Base-by-base conservation (phyloP, 2,329 filamentous ascomycete species). In the Alternaria novae-zelandiae region DNA sequence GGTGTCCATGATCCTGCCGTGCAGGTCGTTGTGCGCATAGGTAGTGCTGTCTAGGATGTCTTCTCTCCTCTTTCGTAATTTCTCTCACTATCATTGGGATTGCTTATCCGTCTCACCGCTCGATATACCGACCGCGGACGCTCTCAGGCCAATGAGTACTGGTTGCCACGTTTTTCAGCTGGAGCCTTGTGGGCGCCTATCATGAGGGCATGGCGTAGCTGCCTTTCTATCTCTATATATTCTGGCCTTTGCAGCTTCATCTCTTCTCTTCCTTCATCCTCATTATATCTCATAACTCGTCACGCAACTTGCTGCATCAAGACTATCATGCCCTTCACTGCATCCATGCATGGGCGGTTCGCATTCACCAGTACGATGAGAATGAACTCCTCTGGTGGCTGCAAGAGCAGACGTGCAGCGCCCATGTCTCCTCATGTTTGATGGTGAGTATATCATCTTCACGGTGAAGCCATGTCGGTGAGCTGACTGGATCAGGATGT, bases 241-340 rank as follows among this genome's bases (percentile, higher is more conserved):
- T 53, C 13, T 11, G 1, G 3, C 0, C 36, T 36, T 36, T 25
- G 30, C 49, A n/a, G 23, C 20, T 41, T 32, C 32, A 12, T 36
- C 3, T 23, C 20, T 15, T 36, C 17, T n/a, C 9, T 17, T 25
- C 30, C 20, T 53, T 12, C 9, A 23, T 41, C 15, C 2, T 25
- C 9, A 7, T 21, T 8, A 17, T 3, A 13, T 30, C 32, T 25
- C 20, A 15, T 23, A 15, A 1, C 49, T 23, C 10, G 3, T 8
- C 2, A 6, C 3, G 28, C 9, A 15, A 0, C 0, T 9, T 36
- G 28, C 20, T 0, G 13, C 21, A 11, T 23, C 30, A 12, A 25
- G 3, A 12, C 9, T 12, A 23, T 7, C 9, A 15, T 17, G 20
- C 6, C 5, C 30, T 25, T 36, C 30, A 53, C 28, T 36, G 7